Percentiles rank a stretch among this genome's conserved stretches.
Evolutionary conservation across 2,329 filamentous ascomycete genomes (phyloP).

Genomic region (Aspergillus sp.): DNA sequence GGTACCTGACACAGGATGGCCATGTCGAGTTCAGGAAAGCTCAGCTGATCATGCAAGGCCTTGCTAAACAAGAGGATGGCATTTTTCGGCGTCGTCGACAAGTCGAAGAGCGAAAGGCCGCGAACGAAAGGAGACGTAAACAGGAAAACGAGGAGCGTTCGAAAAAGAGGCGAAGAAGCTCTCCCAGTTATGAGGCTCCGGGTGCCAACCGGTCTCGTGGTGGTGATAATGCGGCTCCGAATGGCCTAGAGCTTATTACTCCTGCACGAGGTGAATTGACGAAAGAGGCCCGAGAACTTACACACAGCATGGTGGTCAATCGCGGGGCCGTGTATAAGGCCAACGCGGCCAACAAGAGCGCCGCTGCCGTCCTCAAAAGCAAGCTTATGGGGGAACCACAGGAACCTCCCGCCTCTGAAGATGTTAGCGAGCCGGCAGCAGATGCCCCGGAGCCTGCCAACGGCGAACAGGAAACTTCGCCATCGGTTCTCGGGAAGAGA

Average conservation of each 20-base stretch:
- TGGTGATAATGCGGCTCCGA: slow-evolving; percentile 29
- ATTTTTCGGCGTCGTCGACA: slow-evolving; percentile 88
- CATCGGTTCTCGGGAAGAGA: slow-evolving; percentile 39
- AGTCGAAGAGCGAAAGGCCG: slow-evolving; percentile 73
- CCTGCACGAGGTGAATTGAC: slow-evolving; percentile 48
- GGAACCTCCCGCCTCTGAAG: slow-evolving; percentile 12
- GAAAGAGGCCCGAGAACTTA: slow-evolving; percentile 54
- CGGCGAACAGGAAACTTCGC: slow-evolving; percentile 21
- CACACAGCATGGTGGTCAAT: slow-evolving; percentile 83
- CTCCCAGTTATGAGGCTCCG: slow-evolving; percentile 33
- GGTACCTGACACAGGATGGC: slow-evolving; percentile 92
- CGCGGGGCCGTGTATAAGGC: slow-evolving; percentile 57
- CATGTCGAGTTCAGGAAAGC: slow-evolving; percentile 79
- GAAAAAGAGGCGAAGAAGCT: slow-evolving; percentile 38
- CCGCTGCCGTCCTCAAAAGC: slow-evolving; percentile 78
- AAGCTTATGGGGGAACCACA: slow-evolving; percentile 52
- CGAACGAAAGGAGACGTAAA: slow-evolving; percentile 69
- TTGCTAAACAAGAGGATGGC: slow-evolving; percentile 85
- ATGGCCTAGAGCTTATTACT: slow-evolving; percentile 49
- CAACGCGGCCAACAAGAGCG: slow-evolving; percentile 85
- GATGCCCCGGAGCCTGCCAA: slow-evolving; percentile 19
- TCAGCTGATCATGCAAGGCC: slow-evolving; percentile 76
- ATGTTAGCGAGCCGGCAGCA: slow-evolving; percentile 18
- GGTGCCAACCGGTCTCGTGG: slow-evolving; percentile 16
- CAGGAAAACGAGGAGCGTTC: slow-evolving; percentile 48